Conservation (phyloP, 2,329 filamentous ascomycete genomes). For the Stemphylium vesicarium region DNA sequence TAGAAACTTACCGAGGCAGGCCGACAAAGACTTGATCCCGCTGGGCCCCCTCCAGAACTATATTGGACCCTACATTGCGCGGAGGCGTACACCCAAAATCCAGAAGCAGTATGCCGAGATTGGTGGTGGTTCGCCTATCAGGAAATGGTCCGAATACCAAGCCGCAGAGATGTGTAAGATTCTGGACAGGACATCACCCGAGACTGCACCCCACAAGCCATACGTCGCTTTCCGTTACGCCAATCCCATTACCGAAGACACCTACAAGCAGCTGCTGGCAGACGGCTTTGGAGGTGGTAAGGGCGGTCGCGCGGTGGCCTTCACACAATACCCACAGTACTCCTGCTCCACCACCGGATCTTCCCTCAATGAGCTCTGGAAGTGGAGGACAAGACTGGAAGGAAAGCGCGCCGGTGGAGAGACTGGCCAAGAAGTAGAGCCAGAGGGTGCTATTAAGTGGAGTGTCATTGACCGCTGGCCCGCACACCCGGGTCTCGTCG, state of each 20-base stretch:
- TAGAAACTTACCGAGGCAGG: constrained; percentile 57
- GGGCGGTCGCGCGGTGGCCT: constrained; percentile 92
- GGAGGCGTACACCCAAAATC: constrained; percentile 91
- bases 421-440: constrained; percentile 47
- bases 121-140: constrained; percentile 95
- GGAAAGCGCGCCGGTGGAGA: constrained; percentile 67
- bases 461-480: constrained; percentile 99
- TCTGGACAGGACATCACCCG: constrained; percentile 85
- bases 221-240: constrained; percentile 98
- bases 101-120: constrained; percentile 94
- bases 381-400: constrained; percentile 88
- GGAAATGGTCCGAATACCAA: constrained; percentile 97
- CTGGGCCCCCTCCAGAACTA: constrained; percentile 90
- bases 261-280: constrained; percentile 80
- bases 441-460: constrained; percentile 82
- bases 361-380: constrained; percentile 96
- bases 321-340: constrained; percentile 98
- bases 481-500: constrained; percentile 84
- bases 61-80: constrained; percentile 84
- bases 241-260: constrained; percentile 89
- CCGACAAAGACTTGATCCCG: constrained; percentile 94
- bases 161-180: constrained; percentile 96
- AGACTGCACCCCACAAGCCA: constrained; percentile 94
- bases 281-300: constrained; percentile 91
- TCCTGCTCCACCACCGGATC: constrained; percentile 97